Evolutionary conservation across 83 land plant genomes (phyloP), one percentile per base, ranked within the genome.

Genomic region (Diphasiastrum complanatum): DNA sequence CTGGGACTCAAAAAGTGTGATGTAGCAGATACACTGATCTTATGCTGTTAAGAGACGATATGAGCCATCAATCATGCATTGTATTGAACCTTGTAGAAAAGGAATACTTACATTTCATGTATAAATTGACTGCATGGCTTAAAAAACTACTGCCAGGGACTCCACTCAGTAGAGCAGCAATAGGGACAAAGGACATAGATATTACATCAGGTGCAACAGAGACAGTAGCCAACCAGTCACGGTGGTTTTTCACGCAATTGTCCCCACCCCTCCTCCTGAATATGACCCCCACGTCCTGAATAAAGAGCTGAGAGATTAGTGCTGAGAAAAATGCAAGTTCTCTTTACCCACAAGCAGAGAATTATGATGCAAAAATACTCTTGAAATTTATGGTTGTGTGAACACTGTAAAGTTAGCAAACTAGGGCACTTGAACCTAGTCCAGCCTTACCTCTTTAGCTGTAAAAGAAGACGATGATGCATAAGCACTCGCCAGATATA

Each of bases 171-270:
- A 55, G 31, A 30, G 59, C 20, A 6, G 59, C 31, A 0, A 54
- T 55, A 5, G 59, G 59, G 34, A 55, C 59, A 1, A 55, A 55
- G 18, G 59, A 55, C 59, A 55, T 55, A 30, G 59, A 1, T 55
- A 55, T 30, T 14, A 55, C 59, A 20, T 55, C 59, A 11, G 59
- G 59, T 11, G 30, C 34, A 12, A 14, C 30, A 27, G 59, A 27
- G n/a, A 55, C 30, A 24, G 59, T 26, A 11, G 35, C 16, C 14
- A 55, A 30, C 59, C 59, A 55, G 8, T 11, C n/a, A 19, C 19
- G 26, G 19, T 55, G 59, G 34, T 32, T 35, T 19, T 30, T 55
- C 16, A 32, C 19, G 19, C n/a, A 55, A 32, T 32, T 27, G 16
- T 10, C 5, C 0, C 59, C 59, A 11, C 59, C 59, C 27, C 19